These are phyloP conservation scores for Dionaea muscipula DNA, from an alignment of 179 eudicot genomes.

Conservation along the genomic window DNA sequence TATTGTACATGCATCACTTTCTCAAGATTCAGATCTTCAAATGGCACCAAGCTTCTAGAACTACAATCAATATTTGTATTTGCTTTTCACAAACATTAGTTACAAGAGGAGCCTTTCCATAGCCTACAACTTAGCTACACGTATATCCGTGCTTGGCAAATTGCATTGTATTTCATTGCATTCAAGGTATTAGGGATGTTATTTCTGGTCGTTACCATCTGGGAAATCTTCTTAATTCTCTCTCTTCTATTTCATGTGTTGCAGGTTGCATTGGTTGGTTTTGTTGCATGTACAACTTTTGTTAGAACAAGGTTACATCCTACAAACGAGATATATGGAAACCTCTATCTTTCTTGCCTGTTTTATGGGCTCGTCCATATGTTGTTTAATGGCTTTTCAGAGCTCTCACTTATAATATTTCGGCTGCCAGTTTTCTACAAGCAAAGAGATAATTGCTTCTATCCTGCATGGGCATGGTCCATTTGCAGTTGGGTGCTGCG, in stretches of 20 bases:
- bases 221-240: too few species aligned
- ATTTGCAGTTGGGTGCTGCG: constrained; percentile 66
- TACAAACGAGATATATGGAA: constrained; percentile 53
- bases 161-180: too few species aligned
- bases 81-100: too few species aligned
- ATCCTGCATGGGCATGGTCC: constrained; percentile 97
- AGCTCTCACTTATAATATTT: constrained; percentile 74
- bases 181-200: neutral
- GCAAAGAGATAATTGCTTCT: constrained; percentile 76
- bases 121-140: too few species aligned
- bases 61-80: too few species aligned
- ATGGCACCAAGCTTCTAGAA: too few species aligned
- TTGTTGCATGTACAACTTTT: constrained; percentile 61
- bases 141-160: too few species aligned
- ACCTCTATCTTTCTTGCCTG: constrained; percentile 60
- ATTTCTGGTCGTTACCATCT: neutral
- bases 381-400: constrained; percentile 90
- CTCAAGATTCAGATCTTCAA: too few species aligned
- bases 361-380: constrained; percentile 68
- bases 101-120: too few species aligned
- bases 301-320: constrained; percentile 59
- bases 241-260: constrained; percentile 7
- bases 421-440: constrained; percentile 92
- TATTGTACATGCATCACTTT: too few species aligned
- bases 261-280: constrained; percentile 75